A percentile compares a stretch with the other conserved stretches of the same genome.
phyloP scores from a whole-genome alignment of 2,329 filamentous ascomycete genomes.

The Mycosphaerella arachidis region DNA sequence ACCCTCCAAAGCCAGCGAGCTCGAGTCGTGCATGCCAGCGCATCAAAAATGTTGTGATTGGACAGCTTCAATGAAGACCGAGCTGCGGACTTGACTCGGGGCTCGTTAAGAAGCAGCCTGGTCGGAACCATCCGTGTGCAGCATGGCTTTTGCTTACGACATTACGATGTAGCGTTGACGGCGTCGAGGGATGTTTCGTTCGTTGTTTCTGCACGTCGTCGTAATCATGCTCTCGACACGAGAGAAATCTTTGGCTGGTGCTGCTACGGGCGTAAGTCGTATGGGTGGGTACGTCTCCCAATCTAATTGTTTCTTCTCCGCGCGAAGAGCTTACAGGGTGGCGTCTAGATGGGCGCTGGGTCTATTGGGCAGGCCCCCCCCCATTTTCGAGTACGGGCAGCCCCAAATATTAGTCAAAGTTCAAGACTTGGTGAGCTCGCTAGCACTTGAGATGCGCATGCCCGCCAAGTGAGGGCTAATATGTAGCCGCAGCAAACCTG shows the following conservation, averaged over 20 bases:
- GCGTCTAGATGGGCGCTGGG: no score
- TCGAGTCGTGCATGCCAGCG: not conserved
- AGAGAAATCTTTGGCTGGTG: not conserved
- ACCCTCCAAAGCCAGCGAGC: not conserved
- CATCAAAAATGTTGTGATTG: not conserved
- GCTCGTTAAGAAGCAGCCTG: not conserved
- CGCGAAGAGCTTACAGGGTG: not conserved
- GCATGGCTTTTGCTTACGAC: not conserved
- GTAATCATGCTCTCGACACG: no score
- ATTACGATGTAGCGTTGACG: not conserved
- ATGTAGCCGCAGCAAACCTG: no score
- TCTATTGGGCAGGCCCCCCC: no score
- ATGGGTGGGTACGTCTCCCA: not conserved
- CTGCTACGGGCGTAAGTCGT: not conserved
- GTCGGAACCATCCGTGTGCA: not conserved
- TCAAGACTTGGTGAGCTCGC: no score
- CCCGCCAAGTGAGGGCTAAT: no score
- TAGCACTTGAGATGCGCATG: no score
- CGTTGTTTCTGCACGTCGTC: not conserved
- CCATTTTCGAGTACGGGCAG: no score
- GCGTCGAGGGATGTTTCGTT: not conserved
- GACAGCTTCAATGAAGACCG: not conserved
- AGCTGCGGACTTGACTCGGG: not conserved
- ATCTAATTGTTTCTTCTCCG: not conserved
- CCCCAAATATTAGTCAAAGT: no score